Conservation (phyloP, 768 basidiomycete genomes). For the Pleurotus ostreatus region DNA sequence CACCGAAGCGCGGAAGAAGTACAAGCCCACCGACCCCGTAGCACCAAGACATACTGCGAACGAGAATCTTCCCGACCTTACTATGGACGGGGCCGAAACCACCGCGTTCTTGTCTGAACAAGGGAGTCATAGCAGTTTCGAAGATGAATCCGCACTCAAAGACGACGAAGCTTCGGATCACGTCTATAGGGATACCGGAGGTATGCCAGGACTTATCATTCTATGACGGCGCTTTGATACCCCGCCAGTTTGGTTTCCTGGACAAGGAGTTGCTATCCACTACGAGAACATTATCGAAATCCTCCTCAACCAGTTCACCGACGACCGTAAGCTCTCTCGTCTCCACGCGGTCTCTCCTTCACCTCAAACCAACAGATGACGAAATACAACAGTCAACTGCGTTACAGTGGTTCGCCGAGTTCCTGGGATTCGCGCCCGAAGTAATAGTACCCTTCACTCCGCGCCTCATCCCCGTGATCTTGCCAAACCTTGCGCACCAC, state of each 20-base stretch:
- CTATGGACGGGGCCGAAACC: slow-evolving; percentile 52
- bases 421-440: slow-evolving; percentile 82
- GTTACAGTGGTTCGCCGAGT: slow-evolving; percentile 90
- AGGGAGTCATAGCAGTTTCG: slow-evolving; percentile 35
- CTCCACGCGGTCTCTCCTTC: slow-evolving; percentile 4
- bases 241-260: slow-evolving; percentile 77
- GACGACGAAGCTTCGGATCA: slow-evolving; percentile 44
- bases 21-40: slow-evolving; percentile 36
- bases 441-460: slow-evolving; percentile 95
- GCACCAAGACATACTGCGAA: slow-evolving; percentile 31
- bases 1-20: slow-evolving; percentile 55
- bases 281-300: slow-evolving; percentile 93
- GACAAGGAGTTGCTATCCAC: slow-evolving; percentile 90
- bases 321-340: slow-evolving; percentile 59
- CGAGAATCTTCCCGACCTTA: slow-evolving; percentile 58
- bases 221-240: slow-evolving; percentile 2
- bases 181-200: slow-evolving; percentile 61
- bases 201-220: slow-evolving; percentile 30
- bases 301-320: slow-evolving; percentile 79
- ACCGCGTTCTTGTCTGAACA: slow-evolving; percentile 54
- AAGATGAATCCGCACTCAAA: slow-evolving; percentile 35
- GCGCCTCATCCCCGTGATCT: slow-evolving; percentile 85
- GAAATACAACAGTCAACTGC: slow-evolving; percentile 94
- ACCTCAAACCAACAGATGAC: slow-evolving; percentile 52
- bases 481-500: slow-evolving; percentile 93